Conservation (phyloP, 495 filamentous ascomycete genomes). For the Hypoxylon fragiforme region DNA sequence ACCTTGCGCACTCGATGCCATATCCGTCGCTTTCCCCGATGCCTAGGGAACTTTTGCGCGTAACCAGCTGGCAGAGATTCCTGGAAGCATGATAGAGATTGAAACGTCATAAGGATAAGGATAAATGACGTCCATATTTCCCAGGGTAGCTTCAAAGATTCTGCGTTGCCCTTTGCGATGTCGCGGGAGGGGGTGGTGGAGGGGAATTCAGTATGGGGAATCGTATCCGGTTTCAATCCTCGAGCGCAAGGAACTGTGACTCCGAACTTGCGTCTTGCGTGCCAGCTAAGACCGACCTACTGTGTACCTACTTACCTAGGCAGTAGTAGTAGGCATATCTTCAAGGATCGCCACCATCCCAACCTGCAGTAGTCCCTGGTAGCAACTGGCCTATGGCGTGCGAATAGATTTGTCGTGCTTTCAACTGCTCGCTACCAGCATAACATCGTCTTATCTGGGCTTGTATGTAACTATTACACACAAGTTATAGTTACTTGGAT, state of each 20-base stretch:
- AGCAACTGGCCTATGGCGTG: background rate
- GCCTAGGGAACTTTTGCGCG: background rate
- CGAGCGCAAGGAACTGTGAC: constrained; percentile 5
- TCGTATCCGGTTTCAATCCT: constrained; percentile 4
- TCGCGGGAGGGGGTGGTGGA: too few relatives aligned
- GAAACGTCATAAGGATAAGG: too few relatives aligned
- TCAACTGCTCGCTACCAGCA: too few relatives aligned
- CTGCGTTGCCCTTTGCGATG: too few relatives aligned
- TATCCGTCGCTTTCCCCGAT: background rate
- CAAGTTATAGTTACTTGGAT: too few relatives aligned
- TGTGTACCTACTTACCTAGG: too few relatives aligned
- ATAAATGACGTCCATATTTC: too few relatives aligned
- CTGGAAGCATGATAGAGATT: background rate
- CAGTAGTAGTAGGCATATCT: too few relatives aligned
- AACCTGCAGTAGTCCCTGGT: background rate
- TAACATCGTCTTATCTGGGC: background rate
- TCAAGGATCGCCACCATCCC: constrained; percentile 1
- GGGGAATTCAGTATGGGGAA: background rate
- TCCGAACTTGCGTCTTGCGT: background rate
- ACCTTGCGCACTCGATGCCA: constrained; percentile 4
- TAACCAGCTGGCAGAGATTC: background rate
- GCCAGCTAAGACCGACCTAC: too few relatives aligned
- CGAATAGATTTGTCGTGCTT: background rate
- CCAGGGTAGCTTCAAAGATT: too few relatives aligned
- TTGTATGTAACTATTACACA: too few relatives aligned